Base-by-base conservation (phyloP, 2,329 filamentous ascomycete species). In the Fusarium tuaranense region DNA sequence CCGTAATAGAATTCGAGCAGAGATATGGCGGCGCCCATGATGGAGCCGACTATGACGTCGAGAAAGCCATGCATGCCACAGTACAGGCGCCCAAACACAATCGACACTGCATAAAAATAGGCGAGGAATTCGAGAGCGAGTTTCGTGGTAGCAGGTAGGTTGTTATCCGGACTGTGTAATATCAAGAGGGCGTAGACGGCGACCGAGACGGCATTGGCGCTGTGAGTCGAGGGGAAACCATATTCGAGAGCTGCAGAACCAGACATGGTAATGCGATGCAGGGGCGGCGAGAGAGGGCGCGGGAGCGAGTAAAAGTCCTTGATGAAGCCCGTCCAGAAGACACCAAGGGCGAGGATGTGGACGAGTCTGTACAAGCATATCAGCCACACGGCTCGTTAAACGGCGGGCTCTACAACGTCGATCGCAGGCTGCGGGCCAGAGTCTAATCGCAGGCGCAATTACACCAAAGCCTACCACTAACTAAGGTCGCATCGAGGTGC, bases 51-150 rank as follows among this genome's bases (percentile, higher is more conserved):
- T 16, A 97, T 84, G 27, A 98, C 95, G 82, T 99, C 97, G 51
- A 97, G 87, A 84, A 98, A 98, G 13, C 97, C 97, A 84, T 99
- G 97, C 97, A 99, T 99, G 71, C 97, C 97, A 81, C 97, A 99
- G 85, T 99, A 98, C 39, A 99, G 87, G 22, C 97, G 92, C 7
- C 97, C 97, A 72, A 98, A 86, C 46, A 98, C 90, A 80, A 99
- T 98, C 30, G 96, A 98, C 14, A 91, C 85, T 38, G 94, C 94
- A 81, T 98, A 99, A 77, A 94, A 92, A 82, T 97, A 97, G 46
- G 93, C 92, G 7, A 94, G 82, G 7, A 84, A 82, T 80, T 97
- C 93, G 30, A 97, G 85, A 5, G 88, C 83, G 5, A 92, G 72
- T 76, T 90, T 92, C 1, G 90, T 87, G 20, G 88, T 85, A 4